phyloP scores from a whole-genome alignment of 495 filamentous ascomycete genomes.

The Hypoxylon cercidicola region DNA sequence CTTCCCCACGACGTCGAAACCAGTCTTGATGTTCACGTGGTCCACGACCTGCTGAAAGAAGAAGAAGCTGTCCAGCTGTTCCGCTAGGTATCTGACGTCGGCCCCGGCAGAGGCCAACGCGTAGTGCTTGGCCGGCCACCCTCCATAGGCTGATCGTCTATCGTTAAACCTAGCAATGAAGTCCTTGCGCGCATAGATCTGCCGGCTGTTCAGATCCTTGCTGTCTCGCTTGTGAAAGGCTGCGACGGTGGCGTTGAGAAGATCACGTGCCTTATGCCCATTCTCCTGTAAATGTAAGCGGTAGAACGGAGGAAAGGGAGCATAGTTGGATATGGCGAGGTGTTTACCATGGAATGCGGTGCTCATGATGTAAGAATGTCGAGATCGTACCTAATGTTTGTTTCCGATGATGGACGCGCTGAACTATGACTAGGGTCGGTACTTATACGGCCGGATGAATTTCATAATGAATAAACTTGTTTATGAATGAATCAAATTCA shows the following conservation, averaged over 20 bases:
- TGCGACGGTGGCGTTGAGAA: constrained; percentile 25
- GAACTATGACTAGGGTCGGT: no score
- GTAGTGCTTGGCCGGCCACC: not conserved
- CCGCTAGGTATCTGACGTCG: constrained; percentile 1
- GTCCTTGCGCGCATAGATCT: not conserved
- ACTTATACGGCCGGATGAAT: no score
- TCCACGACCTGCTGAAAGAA: constrained; percentile 21
- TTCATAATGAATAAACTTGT: no score
- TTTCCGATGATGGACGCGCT: no score
- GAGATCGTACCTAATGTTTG: no score
- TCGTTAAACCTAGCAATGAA: constrained; percentile 1
- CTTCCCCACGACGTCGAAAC: constrained; percentile 10
- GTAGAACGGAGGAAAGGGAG: constrained; percentile 19
- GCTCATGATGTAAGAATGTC: no score
- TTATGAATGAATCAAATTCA: no score
- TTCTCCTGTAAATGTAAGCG: not conserved
- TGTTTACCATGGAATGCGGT: no score
- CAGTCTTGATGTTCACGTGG: constrained; percentile 3
- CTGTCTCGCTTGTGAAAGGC: constrained; percentile 16
- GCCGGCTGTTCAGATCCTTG: not conserved
- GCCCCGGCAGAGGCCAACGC: not conserved
- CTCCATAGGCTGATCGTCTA: not conserved
- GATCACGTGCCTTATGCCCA: constrained; percentile 13
- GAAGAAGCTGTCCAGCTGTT: constrained; percentile 27
- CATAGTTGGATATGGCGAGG: constrained; percentile 3